Evolutionary conservation across 1,139 yeast species (phyloP).

Genomic region (Pneumocystis murina): DNA sequence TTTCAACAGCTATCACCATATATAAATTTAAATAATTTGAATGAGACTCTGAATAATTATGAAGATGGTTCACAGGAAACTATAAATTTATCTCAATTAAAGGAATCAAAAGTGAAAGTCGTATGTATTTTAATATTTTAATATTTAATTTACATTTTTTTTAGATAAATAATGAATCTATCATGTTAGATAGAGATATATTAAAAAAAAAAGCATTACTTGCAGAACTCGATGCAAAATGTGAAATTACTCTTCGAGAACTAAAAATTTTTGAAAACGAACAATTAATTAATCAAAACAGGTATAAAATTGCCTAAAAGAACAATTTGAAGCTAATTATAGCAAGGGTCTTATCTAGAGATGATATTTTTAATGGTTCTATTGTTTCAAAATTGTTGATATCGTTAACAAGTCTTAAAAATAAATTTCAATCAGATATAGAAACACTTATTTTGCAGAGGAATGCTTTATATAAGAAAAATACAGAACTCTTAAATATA

Average conservation of each 20-base stretch:
- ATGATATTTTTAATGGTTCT: slow-evolving; percentile 1
- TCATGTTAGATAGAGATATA: background rate
- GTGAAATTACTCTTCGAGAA: background rate
- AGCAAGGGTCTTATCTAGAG: background rate
- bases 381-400: slow-evolving; percentile 16
- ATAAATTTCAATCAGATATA: slow-evolving; percentile 22
- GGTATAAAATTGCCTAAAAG: background rate
- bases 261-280: background rate
- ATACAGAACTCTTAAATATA: slow-evolving; percentile 17
- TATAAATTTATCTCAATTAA: background rate
- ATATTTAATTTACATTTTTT: background rate
- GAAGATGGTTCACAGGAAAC: background rate
- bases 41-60: background rate
- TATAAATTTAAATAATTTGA: background rate
- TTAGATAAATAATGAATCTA: background rate
- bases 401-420: slow-evolving; percentile 20
- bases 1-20: background rate
- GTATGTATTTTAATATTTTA: background rate
- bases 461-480: slow-evolving; percentile 23
- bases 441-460: slow-evolving; percentile 22
- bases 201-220: background rate
- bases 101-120: background rate
- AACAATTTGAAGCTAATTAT: background rate
- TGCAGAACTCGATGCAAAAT: background rate
- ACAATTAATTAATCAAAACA: background rate